Percentiles rank a stretch among this genome's conserved stretches.
Evolutionary conservation across 768 basidiomycete species (phyloP).

Genomic region (Russula emetica): DNA sequence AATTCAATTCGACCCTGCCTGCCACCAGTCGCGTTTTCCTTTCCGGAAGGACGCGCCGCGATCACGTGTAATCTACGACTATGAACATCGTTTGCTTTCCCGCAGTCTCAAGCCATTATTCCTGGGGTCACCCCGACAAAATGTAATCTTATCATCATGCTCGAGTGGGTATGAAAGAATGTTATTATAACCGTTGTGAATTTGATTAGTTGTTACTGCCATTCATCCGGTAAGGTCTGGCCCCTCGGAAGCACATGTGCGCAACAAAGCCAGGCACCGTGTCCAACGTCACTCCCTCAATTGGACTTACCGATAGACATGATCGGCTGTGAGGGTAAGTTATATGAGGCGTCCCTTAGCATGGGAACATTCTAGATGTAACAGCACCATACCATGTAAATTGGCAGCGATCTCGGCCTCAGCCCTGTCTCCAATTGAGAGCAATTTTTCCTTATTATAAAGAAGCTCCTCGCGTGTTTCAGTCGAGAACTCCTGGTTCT

Average conservation of each 20-base stretch:
- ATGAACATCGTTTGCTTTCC: neutral
- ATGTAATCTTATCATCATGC: neutral
- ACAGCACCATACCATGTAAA: conserved; percentile 54
- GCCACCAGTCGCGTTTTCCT: no score
- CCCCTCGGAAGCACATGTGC: neutral
- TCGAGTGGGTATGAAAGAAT: neutral
- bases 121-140: neutral
- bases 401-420: conserved; percentile 99
- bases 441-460: conserved; percentile 98
- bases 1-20: no score
- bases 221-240: conserved; percentile 1
- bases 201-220: neutral
- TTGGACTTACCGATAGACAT: conserved; percentile 71
- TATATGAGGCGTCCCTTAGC: conserved; percentile 39
- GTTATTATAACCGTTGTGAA: conserved; percentile 5
- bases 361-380: conserved; percentile 19
- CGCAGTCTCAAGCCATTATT: neutral
- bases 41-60: conserved; percentile 7
- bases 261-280: neutral
- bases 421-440: conserved; percentile 92
- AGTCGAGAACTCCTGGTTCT: conserved; percentile 96
- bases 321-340: conserved; percentile 69
- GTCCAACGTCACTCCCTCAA: neutral
- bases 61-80: conserved; percentile 17
- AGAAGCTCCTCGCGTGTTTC: conserved; percentile 97